Evolutionary conservation across 2,329 filamentous ascomycete genomes (phyloP), one percentile per base, ranked within the genome.

Genomic region (Claviceps capensis): DNA sequence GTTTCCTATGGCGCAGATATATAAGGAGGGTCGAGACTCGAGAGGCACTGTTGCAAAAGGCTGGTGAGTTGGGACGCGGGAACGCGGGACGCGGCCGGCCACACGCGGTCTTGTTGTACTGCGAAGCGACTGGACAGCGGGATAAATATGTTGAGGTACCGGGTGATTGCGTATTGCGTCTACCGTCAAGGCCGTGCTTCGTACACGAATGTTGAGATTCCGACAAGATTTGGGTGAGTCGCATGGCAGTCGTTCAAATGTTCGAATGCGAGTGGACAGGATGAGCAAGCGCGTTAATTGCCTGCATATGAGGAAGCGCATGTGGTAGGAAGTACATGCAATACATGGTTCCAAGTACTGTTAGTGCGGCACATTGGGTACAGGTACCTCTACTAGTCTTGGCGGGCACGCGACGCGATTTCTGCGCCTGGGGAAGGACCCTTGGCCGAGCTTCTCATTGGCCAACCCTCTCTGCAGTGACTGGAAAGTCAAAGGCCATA

Each of bases 251-350:
- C 48, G 38, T 23, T 36, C 37, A 41, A 37, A 45, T 42, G 38
- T 48, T 17, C 8, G 23, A 26, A 40, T 17, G 14, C 17, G 26
- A 44, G 49, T 47, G 46, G 34, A 34, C 34, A 37, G 19, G 22
- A 45, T 16, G 19, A 23, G 30, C 30, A 42, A 49, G 45, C 51
- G 54, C 54, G 54, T 56, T 54, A 54, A 53, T 56, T 53, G 54
- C 45, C 47, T 56, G 54, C 49, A 57, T 48, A 43, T 14, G 23
- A n/a, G 22, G 47, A 50, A 37, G 30, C 22, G 26, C 9, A 36
- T 19, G 47, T 49, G n/a, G 48, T 23, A 22, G 36, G 14, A 17
- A 41, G 47, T 34, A 45, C 43, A n/a, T 45, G 43, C 14, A 23
- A 26, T 49, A 49, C 48, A 23, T 6, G n/a, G 48, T 16, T 8